Evolutionary conservation across 345 rosid species (phyloP).

Genomic region (Citrus cavaleriei): DNA sequence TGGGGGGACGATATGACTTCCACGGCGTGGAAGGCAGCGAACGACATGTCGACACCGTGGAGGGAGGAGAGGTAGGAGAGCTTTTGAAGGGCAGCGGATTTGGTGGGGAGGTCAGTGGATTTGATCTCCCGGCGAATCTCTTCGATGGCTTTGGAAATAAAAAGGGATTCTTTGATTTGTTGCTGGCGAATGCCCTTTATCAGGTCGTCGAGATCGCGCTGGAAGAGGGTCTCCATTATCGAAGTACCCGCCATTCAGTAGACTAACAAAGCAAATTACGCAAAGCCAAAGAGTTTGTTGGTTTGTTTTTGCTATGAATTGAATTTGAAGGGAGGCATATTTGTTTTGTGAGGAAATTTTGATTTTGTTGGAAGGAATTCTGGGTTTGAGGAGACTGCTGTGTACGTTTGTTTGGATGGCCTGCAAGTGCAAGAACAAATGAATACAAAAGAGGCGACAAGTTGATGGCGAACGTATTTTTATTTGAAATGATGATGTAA

Average conservation of each 20-base stretch:
- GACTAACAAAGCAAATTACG: not conserved
- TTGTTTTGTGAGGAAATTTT: not conserved
- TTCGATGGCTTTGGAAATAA: conserved; percentile 68
- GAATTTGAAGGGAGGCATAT: not conserved
- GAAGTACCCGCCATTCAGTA: conserved; percentile 56
- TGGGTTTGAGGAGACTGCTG: not conserved
- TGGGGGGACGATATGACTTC: conserved; percentile 80
- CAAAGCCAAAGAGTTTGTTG: not conserved
- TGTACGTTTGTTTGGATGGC: not conserved
- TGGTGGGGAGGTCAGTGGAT: conserved; percentile 72
- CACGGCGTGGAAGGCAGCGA: conserved; percentile 84
- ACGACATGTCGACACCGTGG: conserved; percentile 74
- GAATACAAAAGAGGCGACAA: no score
- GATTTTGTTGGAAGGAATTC: not conserved
- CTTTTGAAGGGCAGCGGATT: conserved; percentile 83
- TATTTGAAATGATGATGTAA: no score
- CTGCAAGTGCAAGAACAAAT: not conserved
- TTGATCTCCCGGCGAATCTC: conserved; percentile 92
- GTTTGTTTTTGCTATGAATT: not conserved
- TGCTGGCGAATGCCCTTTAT: conserved; percentile 81
- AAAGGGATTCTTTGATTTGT: conserved; percentile 45
- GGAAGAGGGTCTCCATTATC: conserved; percentile 85
- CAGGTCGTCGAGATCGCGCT: conserved; percentile 79
- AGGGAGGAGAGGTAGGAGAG: conserved; percentile 77
- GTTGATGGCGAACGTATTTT: no score